Conservation (phyloP, 1,139 yeast genomes). For the Saccharomyces hybrid region DNA sequence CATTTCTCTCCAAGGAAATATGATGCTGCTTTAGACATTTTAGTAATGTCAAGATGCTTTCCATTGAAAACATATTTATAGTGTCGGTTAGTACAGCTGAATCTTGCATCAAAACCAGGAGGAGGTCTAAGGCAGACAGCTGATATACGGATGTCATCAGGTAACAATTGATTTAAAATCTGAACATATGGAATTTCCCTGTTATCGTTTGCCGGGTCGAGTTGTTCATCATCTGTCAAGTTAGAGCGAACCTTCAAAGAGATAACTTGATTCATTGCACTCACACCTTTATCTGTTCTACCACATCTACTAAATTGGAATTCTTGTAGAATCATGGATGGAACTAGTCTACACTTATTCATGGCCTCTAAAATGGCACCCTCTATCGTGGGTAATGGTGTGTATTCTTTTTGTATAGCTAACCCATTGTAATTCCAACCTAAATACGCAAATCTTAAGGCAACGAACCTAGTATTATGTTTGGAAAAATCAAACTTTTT, state of each 20-base stretch:
- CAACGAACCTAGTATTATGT: slow-evolving; percentile 62
- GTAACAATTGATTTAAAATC: slow-evolving; percentile 68
- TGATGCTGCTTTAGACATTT: slow-evolving; percentile 65
- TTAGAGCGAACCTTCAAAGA: slow-evolving; percentile 69
- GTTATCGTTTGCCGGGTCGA: slow-evolving; percentile 46
- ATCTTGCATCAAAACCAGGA: slow-evolving; percentile 77
- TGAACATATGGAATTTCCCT: slow-evolving; percentile 71
- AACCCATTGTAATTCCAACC: slow-evolving; percentile 95
- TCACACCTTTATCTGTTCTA: slow-evolving; percentile 91
- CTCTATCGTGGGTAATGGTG: slow-evolving; percentile 85
- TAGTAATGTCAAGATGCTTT: slow-evolving; percentile 49
- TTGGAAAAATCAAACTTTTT: slow-evolving; percentile 62
- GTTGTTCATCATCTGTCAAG: slow-evolving; percentile 50
- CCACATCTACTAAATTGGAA: slow-evolving; percentile 88
- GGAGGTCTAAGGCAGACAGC: slow-evolving; percentile 82
- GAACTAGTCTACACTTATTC: slow-evolving; percentile 57
- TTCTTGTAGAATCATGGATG: slow-evolving; percentile 48
- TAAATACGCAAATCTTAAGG: slow-evolving; percentile 72
- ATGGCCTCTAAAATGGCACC: slow-evolving; percentile 66
- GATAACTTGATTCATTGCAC: slow-evolving; percentile 93
- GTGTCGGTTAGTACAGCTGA: slow-evolving; percentile 76
- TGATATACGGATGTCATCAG: slow-evolving; percentile 75
- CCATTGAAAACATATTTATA: slow-evolving; percentile 70
- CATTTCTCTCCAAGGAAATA: slow-evolving; percentile 69
- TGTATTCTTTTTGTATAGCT: slow-evolving; percentile 67